Evolutionary conservation across 2,329 filamentous ascomycete species (phyloP).

Genomic region (Calcarisporium arbuscula): DNA sequence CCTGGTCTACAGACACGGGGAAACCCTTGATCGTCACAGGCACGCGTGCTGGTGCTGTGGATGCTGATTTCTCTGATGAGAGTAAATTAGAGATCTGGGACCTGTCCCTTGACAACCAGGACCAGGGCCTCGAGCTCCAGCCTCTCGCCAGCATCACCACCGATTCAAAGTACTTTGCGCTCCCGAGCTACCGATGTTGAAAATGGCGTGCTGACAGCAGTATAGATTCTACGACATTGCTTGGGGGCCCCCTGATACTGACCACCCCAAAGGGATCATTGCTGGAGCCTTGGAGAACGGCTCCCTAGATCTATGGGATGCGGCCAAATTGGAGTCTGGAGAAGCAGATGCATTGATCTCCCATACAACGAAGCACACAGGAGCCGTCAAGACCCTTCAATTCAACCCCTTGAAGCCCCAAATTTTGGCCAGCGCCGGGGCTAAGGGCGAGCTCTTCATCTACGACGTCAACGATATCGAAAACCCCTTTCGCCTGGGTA

Average conservation of each 20-base stretch:
- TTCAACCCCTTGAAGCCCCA: constrained; percentile 93
- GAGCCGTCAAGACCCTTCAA: constrained; percentile 87
- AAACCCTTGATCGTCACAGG: constrained; percentile 85
- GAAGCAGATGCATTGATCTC: constrained; percentile 72
- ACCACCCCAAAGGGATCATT: constrained; percentile 80
- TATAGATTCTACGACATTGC: constrained; percentile 92
- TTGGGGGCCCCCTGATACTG: constrained; percentile 77
- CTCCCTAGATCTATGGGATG: constrained; percentile 89
- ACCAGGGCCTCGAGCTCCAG: constrained; percentile 75
- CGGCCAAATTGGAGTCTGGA: constrained; percentile 56
- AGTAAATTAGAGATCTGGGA: constrained; percentile 97
- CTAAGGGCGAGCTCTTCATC: constrained; percentile 93
- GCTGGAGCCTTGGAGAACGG: constrained; percentile 94
- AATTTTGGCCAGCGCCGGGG: constrained; percentile 84
- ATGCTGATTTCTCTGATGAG: constrained; percentile 96
- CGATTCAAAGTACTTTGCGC: constrained; percentile 68
- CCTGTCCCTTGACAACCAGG: constrained; percentile 70
- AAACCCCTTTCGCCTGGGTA: constrained; percentile 84
- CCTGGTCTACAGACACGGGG: constrained; percentile 80
- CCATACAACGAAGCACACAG: constrained; percentile 82
- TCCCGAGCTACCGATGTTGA: neutral
- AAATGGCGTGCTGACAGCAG: constrained; percentile 9
- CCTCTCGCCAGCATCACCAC: constrained; percentile 77
- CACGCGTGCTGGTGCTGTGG: constrained; percentile 89
- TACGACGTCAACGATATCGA: constrained; percentile 88